Base-by-base conservation (phyloP, 257 asterid species). In the Petunia axillaris region DNA sequence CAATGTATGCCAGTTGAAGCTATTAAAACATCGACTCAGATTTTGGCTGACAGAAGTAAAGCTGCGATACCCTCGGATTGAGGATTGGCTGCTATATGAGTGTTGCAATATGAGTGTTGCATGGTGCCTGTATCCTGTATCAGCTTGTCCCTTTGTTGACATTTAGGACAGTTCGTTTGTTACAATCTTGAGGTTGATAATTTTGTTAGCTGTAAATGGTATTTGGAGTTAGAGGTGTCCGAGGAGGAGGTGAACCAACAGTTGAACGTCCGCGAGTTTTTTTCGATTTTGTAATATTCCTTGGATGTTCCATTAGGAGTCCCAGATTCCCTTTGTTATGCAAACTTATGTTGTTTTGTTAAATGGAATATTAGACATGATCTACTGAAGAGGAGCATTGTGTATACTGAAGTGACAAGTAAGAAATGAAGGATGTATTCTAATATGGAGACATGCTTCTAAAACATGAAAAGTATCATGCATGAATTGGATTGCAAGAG, bases 191-290 rank as follows among this genome's bases (percentile, higher is more conserved):
- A 73, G 60, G 78, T 73, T 73, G 78, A 73, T 73, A 50, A 50
- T 73, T 73, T 73, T 36, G 46, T 73, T 73, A 73, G 77, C 78
- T 73, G 78, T 73, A 73, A 54, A 73, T 73, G 48, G 78, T 36
- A 73, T 73, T 73, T 73, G 78, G 78, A 73, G 78, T 35, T 50
- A 10, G 59, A 48, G 35, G 11, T 5, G 63, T 73, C 62, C 48
- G 8, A 36, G 50, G 35, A 36, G n/a, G 62, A 35, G 63, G 76
- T 67, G 76, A 50, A 6, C 78, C 35, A 36, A 50, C 10, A 11
- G 2, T 35, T 13, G 36, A 50, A 36, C 46, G 50, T 50, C 46
- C 35, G 52, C 37, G 62, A 73, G 35, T 46, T 50, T 52, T 73
- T 73, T 13, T 46, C 63, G 25, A 36, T 73, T 73, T 50, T 50